Percentiles rank a stretch among this genome's conserved stretches.
These are phyloP conservation scores for Exobasidium rhododendri DNA, from an alignment of 1,284 basidiomycete species.

Conservation along the genomic window DNA sequence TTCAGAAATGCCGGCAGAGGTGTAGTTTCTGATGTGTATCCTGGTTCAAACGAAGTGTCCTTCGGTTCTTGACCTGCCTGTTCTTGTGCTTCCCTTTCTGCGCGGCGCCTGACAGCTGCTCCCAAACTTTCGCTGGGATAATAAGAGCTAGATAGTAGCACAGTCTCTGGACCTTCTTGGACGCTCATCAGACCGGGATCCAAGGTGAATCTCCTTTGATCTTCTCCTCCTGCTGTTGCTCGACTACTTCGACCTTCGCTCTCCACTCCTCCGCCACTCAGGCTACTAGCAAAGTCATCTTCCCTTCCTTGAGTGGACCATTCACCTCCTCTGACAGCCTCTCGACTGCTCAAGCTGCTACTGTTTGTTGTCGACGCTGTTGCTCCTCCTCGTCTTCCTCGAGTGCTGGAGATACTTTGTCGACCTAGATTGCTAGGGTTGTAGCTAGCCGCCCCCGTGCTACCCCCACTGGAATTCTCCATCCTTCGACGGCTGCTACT, in stretches of 20 bases:
- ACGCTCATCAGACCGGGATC: slow-evolving; percentile 23
- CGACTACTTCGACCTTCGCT: slow-evolving; percentile 24
- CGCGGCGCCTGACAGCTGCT: slow-evolving; percentile 25
- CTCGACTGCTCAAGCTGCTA: slow-evolving; percentile 1
- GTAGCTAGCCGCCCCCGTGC: slow-evolving; percentile 39
- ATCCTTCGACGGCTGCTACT: slow-evolving; percentile 23
- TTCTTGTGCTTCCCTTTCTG: slow-evolving; percentile 16
- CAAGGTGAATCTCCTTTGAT: not conserved
- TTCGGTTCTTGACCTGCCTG: not conserved
- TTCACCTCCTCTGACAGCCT: slow-evolving; percentile 7
- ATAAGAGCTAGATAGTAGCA: slow-evolving; percentile 16
- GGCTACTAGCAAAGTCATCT: not conserved
- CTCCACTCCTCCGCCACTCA: slow-evolving; percentile 15
- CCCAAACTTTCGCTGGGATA: slow-evolving; percentile 29
- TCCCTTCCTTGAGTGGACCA: not conserved
- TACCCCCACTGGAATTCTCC: slow-evolving; percentile 23
- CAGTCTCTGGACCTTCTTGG: slow-evolving; percentile 16
- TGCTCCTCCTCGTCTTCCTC: slow-evolving; percentile 22
- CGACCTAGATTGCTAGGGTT: slow-evolving; percentile 27
- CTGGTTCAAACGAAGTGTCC: not conserved
- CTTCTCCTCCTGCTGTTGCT: slow-evolving; percentile 26
- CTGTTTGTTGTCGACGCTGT: slow-evolving; percentile 10
- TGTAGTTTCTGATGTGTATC: slow-evolving; percentile 1
- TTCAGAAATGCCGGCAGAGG: slow-evolving; percentile 14
- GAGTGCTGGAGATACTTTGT: slow-evolving; percentile 29